Percentiles rank a stretch among this genome's conserved stretches.
Evolutionary conservation across 78 protist species (phyloP).

Genomic region (Trichosphaerium sp.): DNA sequence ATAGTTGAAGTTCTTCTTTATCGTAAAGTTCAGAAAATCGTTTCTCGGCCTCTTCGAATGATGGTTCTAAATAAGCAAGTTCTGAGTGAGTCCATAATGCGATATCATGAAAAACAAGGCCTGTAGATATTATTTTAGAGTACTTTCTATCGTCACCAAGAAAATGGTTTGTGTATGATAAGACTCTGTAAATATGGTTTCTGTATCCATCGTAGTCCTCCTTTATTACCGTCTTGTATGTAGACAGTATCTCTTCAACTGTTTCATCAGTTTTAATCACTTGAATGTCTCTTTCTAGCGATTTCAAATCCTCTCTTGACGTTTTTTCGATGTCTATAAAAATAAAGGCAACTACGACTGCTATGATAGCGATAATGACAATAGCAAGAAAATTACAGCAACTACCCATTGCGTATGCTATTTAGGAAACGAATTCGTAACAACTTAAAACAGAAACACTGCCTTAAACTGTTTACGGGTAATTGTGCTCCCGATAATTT

Average conservation of each 20-base stretch:
- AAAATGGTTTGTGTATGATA: neutral
- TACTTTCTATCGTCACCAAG: neutral
- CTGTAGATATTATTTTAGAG: neutral
- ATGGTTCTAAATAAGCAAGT: neutral
- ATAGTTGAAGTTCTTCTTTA: neutral
- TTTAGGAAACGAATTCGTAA: too few species aligned
- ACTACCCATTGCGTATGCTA: too few species aligned
- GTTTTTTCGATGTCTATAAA: too few species aligned
- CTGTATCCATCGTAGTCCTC: neutral
- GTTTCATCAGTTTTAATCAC: neutral
- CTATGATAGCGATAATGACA: too few species aligned
- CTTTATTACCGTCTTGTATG: neutral
- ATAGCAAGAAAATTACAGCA: too few species aligned
- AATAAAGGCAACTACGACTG: too few species aligned
- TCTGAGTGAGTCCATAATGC: neutral
- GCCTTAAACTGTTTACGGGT: too few species aligned
- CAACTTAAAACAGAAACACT: too few species aligned
- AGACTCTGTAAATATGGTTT: neutral
- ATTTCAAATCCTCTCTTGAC: too few species aligned
- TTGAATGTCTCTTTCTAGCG: too few species aligned
- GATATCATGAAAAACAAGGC: neutral
- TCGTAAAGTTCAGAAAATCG: neutral
- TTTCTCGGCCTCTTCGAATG: neutral
- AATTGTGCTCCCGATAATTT: too few species aligned
- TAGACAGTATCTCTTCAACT: neutral